Percentiles rank a stretch among this genome's conserved stretches.
phyloP scores from a whole-genome alignment of 768 basidiomycete species.

The Amylocystis lapponica region DNA sequence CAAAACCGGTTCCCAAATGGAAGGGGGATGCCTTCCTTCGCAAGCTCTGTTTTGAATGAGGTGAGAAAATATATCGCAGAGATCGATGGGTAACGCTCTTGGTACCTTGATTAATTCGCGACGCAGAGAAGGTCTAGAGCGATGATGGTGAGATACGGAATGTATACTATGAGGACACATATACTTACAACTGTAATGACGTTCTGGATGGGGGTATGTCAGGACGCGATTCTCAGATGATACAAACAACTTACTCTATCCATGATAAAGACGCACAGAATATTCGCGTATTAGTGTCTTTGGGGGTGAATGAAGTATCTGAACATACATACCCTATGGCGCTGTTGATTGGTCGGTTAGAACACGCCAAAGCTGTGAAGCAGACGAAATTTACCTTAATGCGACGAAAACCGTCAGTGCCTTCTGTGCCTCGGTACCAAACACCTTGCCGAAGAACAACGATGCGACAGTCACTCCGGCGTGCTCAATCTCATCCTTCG shows the following conservation, averaged over 20 bases:
- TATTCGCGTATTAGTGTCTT: conserved; percentile 21
- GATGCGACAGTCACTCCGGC: conserved; percentile 53
- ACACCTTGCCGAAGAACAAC: conserved; percentile 55
- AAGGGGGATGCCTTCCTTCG: conserved; percentile 58
- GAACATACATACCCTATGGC: conserved; percentile 28
- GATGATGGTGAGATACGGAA: not conserved
- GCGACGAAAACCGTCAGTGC: conserved; percentile 55
- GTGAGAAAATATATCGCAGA: too few relatives aligned
- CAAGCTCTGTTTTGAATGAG: conserved; percentile 37
- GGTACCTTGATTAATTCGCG: conserved; percentile 46
- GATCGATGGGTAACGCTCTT: not conserved
- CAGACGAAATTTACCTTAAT: conserved; percentile 34
- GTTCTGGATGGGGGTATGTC: conserved; percentile 5
- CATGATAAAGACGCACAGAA: conserved; percentile 4
- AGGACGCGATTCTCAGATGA: not conserved
- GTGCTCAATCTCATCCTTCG: conserved; percentile 42
- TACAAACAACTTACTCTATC: conserved; percentile 7
- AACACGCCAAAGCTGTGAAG: not conserved
- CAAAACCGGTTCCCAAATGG: conserved; percentile 55
- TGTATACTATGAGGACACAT: not conserved
- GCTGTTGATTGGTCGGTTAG: conserved; percentile 15
- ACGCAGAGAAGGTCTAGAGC: conserved; percentile 43
- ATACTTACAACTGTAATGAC: conserved; percentile 20
- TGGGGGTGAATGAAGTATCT: not conserved
- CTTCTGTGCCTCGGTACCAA: conserved; percentile 45